Percentiles rank a stretch among this genome's conserved stretches.
Evolutionary conservation across 371 early-diverging fungal species (phyloP).

Genomic region (Mucor racemosus): DNA sequence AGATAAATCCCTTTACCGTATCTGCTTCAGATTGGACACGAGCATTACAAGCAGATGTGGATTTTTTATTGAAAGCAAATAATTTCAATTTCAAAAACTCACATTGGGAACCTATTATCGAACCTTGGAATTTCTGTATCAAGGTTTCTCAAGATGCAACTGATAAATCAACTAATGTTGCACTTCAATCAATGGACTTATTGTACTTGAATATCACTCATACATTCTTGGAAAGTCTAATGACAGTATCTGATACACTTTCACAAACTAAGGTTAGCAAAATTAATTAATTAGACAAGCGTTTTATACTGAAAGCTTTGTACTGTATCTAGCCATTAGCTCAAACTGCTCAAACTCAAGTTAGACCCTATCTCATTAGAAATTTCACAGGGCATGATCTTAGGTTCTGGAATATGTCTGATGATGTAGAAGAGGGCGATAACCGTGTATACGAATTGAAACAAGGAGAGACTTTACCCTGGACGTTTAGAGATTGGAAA

Average conservation of each 20-base stretch:
- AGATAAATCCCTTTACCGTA: conserved; percentile 67
- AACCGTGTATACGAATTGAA: conserved; percentile 51
- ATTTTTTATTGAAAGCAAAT: conserved; percentile 76
- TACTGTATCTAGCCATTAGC: conserved; percentile 32
- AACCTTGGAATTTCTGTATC: conserved; percentile 70
- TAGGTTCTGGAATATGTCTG: conserved; percentile 78
- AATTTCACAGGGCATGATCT: conserved; percentile 82
- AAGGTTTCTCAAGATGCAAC: conserved; percentile 38
- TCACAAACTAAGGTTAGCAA: conserved; percentile 25
- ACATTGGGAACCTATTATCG: conserved; percentile 91
- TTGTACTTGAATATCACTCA: conserved; percentile 79
- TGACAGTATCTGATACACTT: conserved; percentile 49
- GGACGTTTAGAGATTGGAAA: conserved; percentile 88
- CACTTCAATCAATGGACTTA: conserved; percentile 60
- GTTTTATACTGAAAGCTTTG: neutral
- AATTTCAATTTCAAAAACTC: conserved; percentile 89
- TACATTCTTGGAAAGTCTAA: conserved; percentile 67
- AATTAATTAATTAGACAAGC: neutral
- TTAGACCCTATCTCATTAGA: conserved; percentile 71
- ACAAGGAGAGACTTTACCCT: conserved; percentile 67
- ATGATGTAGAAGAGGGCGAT: conserved; percentile 37
- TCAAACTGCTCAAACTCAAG: conserved; percentile 38
- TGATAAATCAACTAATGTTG: conserved; percentile 40
- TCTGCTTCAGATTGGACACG: conserved; percentile 78
- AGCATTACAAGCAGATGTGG: conserved; percentile 70